Percentiles rank a stretch among this genome's conserved stretches.
These are phyloP conservation scores for Cladosporium austrohemisphaericum DNA, from an alignment of 2,329 filamentous ascomycete species.

Conservation along the genomic window DNA sequence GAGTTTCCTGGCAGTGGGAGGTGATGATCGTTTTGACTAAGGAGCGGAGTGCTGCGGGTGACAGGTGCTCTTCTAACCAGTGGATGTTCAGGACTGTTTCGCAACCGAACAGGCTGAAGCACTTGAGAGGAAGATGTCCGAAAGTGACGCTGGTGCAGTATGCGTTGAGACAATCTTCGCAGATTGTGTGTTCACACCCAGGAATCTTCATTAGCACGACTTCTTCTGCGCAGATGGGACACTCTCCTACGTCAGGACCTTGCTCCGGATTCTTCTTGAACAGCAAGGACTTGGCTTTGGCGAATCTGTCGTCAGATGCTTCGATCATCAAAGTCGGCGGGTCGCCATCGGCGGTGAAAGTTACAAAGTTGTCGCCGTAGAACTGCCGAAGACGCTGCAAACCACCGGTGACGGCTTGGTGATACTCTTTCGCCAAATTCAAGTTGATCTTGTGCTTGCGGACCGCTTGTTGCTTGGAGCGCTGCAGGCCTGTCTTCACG, in stretches of 20 bases:
- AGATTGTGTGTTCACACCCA: slow-evolving; percentile 14
- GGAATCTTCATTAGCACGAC: slow-evolving; percentile 4
- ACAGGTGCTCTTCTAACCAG: slow-evolving; percentile 1
- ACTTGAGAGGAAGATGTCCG: slow-evolving; percentile 9
- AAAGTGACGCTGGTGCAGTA: slow-evolving; percentile 11
- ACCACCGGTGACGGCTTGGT: background rate
- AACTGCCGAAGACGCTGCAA: background rate
- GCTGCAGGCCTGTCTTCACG: background rate
- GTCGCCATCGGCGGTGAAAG: background rate
- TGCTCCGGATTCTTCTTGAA: background rate
- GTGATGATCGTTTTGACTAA: background rate
- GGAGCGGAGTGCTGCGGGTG: background rate
- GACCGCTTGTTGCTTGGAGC: background rate
- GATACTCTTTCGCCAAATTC: slow-evolving; percentile 9
- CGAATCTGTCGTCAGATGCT: slow-evolving; percentile 1
- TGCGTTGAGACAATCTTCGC: slow-evolving; percentile 12
- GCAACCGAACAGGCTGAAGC: slow-evolving; percentile 10
- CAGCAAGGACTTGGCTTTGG: slow-evolving; percentile 12
- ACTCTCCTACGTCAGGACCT: background rate
- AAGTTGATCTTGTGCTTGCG: slow-evolving; percentile 15
- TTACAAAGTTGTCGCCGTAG: background rate
- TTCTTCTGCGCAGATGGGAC: slow-evolving; percentile 11
- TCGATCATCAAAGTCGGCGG: background rate
- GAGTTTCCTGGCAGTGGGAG: slow-evolving; percentile 3
- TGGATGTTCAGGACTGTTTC: background rate